Evolutionary conservation across 148 eudicot genomes (phyloP), one percentile per base, ranked within the genome.

Genomic region (Chenopodium formosanum): DNA sequence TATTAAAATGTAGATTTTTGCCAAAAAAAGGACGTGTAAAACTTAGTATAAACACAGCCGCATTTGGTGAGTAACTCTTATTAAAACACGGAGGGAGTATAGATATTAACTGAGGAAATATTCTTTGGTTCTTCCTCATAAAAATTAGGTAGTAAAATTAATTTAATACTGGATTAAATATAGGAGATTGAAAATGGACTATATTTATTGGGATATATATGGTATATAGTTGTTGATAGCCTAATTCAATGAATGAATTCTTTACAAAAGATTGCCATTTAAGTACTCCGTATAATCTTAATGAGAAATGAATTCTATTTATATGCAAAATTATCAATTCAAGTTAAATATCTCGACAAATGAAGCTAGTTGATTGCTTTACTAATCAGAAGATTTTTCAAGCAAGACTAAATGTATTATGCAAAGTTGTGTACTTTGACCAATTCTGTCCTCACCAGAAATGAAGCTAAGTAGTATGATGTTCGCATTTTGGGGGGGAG

Each of bases 321-420:
- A 16, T 69, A 17, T n/a, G 16, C 73, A 69, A 69, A 14, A 69
- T 69, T n/a, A 69, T 69, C 31, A 17, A 72, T 46, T 40, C 13
- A 19, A 44, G 75, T n/a, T 46, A 72, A 20, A 7, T 44, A 72
- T 72, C 29, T 22, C 0, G 20, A 46, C 29, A 44, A 22, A 22
- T 72, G 47, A 72, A 72, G 46, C n/a, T 9, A 22, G 11, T 78
- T 47, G 60, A 66, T 65, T 46, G 4, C 80, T 67, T 65, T 78
- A 22, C 56, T n/a, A 9, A 72, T 44, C 53, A 44, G 56, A 72
- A 72, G 75, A 72, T 72, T 29, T 14, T 3, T 31, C 16, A 3
- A 1, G 12, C n/a, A 34, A 70, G 47, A 8, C 22, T 72, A 9
- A 44, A 22, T 7, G 23, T 44, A 17, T 34, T 2, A 1, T 16